Evolutionary conservation across 1,284 basidiomycete species (phyloP).

Genomic region (Rhodotorula sp.): DNA sequence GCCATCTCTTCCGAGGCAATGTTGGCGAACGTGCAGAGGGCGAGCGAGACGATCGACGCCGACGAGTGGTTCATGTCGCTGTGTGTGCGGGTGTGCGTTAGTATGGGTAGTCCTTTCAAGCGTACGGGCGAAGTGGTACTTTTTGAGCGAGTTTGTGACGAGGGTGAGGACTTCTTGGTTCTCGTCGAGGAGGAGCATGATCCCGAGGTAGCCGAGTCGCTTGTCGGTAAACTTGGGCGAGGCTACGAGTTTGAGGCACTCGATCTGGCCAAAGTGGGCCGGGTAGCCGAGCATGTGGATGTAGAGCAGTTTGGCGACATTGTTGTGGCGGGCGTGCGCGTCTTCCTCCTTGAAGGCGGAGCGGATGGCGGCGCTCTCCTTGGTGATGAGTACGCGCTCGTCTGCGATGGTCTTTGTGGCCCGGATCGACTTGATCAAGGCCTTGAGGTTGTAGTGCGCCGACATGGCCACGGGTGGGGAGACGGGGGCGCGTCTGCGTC

Average conservation of each 20-base stretch:
- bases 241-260: constrained; percentile 99
- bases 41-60: constrained; percentile 97
- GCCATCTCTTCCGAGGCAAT: constrained; percentile 99
- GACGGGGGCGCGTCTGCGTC: background rate
- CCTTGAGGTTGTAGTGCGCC: constrained; percentile 45
- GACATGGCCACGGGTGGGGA: background rate
- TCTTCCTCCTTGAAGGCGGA: constrained; percentile 98
- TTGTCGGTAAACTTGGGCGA: constrained; percentile 94
- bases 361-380: constrained; percentile 96
- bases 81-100: background rate
- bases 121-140: constrained; percentile 60
- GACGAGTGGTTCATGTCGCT: constrained; percentile 99
- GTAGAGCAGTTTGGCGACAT: constrained; percentile 97
- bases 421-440: constrained; percentile 52
- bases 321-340: constrained; percentile 88
- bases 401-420: constrained; percentile 87
- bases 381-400: constrained; percentile 94
- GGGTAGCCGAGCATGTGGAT: constrained; percentile 99
- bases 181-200: constrained; percentile 97
- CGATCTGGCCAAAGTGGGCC: constrained; percentile 99
- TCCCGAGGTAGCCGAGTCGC: constrained; percentile 92
- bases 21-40: constrained; percentile 97
- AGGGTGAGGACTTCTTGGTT: constrained; percentile 96
- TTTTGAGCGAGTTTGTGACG: constrained; percentile 98
- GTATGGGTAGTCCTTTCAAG: background rate